Percentiles rank a stretch among this genome's conserved stretches.
These are phyloP conservation scores for Ophiorrhiza pumila DNA, from an alignment of 257 asterid species.

Conservation along the genomic window DNA sequence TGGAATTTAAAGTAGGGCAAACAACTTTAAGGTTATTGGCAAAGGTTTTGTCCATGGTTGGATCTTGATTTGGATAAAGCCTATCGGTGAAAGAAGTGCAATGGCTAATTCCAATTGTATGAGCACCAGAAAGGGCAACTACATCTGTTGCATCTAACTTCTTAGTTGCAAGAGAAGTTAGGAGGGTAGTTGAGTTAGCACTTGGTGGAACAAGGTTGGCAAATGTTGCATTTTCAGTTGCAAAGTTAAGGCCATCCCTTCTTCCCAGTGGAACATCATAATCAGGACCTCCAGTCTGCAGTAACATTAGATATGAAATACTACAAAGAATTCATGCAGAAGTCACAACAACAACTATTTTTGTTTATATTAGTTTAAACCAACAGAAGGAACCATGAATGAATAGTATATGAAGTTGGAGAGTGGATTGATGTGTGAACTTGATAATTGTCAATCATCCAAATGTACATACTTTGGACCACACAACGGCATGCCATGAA, in stretches of 20 bases:
- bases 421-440: too few relatives aligned
- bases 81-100: slow-evolving; percentile 58
- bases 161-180: slow-evolving; percentile 39
- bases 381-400: too few relatives aligned
- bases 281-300: slow-evolving; percentile 62
- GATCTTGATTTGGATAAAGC: slow-evolving; percentile 63
- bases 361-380: too few relatives aligned
- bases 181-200: slow-evolving; percentile 36
- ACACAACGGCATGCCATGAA: too few relatives aligned
- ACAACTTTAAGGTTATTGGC: slow-evolving; percentile 36
- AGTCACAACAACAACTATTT: too few relatives aligned
- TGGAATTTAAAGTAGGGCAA: slow-evolving; percentile 44
- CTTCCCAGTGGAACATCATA: slow-evolving; percentile 55
- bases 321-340: too few relatives aligned
- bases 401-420: too few relatives aligned
- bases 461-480: too few relatives aligned
- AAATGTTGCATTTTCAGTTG: slow-evolving; percentile 37
- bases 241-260: slow-evolving; percentile 51
- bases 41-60: slow-evolving; percentile 49
- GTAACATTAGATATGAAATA: not conserved
- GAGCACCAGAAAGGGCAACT: slow-evolving; percentile 76
- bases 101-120: slow-evolving; percentile 62
- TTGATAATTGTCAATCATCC: too few relatives aligned
- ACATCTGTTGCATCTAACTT: slow-evolving; percentile 53
- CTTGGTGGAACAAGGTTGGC: slow-evolving; percentile 62